Evolutionary conservation across 208 protist genomes (phyloP).

Genomic region (Balamuthia mandrillaris): DNA sequence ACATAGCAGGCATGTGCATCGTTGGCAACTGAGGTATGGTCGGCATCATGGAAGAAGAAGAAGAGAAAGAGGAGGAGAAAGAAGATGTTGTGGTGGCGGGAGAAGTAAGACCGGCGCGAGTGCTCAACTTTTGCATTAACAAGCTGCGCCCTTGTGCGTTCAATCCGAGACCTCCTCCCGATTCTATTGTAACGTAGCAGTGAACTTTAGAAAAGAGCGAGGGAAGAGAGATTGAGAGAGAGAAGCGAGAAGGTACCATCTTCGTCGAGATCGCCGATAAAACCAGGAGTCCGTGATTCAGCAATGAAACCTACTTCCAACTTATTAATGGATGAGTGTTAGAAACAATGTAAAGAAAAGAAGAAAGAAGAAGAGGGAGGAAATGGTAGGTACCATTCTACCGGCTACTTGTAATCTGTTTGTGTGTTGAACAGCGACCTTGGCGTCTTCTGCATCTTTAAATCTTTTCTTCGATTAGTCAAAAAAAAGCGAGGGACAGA

Average conservation of each 20-base stretch:
- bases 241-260: no score
- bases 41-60: background rate
- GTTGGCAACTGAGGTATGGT: background rate
- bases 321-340: no score
- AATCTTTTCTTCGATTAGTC: background rate
- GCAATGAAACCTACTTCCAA: no score
- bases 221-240: background rate
- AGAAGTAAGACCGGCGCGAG: background rate
- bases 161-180: slow-evolving; percentile 37
- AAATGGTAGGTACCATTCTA: background rate
- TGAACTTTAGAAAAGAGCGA: background rate
- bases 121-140: slow-evolving; percentile 39
- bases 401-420: slow-evolving; percentile 63
- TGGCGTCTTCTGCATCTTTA: slow-evolving; percentile 54
- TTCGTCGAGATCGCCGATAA: no score
- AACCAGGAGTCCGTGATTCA: background rate
- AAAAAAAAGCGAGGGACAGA: background rate
- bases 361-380: no score
- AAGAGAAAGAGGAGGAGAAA: background rate
- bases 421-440: slow-evolving; percentile 48
- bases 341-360: no score
- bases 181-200: background rate
- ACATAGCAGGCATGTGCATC: background rate
- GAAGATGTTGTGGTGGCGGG: background rate
- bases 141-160: slow-evolving; percentile 40